phyloP scores from a whole-genome alignment of 306 rosid genomes.

The Quercus bicolor region DNA sequence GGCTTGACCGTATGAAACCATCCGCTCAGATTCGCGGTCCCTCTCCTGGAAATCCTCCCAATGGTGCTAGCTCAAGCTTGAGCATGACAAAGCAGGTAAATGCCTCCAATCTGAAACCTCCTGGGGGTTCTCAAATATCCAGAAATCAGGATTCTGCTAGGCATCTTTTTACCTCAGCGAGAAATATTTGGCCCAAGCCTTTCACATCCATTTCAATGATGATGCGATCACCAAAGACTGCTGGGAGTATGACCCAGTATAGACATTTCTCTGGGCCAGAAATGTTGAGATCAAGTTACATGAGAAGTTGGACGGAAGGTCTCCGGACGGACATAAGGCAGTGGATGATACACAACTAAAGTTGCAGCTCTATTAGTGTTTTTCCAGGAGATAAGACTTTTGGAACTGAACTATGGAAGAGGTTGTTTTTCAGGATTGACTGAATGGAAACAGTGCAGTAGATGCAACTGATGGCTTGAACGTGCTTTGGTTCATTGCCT shows the following conservation, averaged over 20 bases:
- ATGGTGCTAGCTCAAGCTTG: constrained; percentile 26
- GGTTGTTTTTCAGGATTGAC: not conserved
- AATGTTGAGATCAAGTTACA: constrained; percentile 26
- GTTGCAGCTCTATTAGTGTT: not conserved
- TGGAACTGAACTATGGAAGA: not conserved
- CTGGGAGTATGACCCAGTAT: constrained; percentile 50
- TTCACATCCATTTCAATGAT: constrained; percentile 55
- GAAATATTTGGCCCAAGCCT: constrained; percentile 34
- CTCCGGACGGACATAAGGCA: constrained; percentile 68
- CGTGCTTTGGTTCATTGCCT: not conserved
- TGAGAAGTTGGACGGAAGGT: constrained; percentile 41
- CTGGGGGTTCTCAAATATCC: constrained; percentile 27
- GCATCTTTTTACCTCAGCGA: constrained; percentile 50
- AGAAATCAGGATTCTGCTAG: constrained; percentile 50
- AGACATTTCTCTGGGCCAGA: constrained; percentile 44
- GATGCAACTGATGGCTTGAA: not conserved
- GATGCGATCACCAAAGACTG: constrained; percentile 51
- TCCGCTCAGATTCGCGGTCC: constrained; percentile 73
- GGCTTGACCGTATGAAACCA: constrained; percentile 75
- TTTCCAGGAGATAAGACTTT: not conserved
- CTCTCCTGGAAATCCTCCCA: constrained; percentile 10
- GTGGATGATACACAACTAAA: constrained; percentile 62
- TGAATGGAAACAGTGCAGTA: not conserved
- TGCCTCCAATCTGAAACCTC: constrained; percentile 37
- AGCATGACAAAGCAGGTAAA: constrained; percentile 30